Base-by-base conservation (phyloP, 169 alveolate genomes). In the Plasmodium gonderi region DNA sequence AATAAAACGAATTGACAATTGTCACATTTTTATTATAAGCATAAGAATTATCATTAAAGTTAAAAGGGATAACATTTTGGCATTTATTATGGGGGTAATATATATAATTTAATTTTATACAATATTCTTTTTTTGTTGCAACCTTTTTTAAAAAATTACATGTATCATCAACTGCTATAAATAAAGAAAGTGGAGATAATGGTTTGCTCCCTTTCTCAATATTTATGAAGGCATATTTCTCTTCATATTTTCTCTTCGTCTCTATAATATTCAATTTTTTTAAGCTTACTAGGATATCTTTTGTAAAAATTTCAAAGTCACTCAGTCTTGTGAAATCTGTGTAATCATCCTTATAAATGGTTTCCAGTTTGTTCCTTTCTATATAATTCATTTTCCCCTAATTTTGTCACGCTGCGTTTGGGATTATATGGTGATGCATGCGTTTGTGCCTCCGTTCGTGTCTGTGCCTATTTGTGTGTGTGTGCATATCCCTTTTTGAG, bases 311-410 rank as follows among this genome's bases (percentile, higher is more conserved):
- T 75, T 85, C 92, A 85, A 85, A 85, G 2, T 85, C 87, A 45
- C 92, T 85, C 0, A 85, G 92, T 75, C 92, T 74, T 5, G 92
- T 85, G 54, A 85, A 85, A 45, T 85, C 92, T 74, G 92, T 85
- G 31, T 85, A 85, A 47, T 85, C 92, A 67, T 85, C 92, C 51
- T 33, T 75, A 49, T 85, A 85, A 26, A 75, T 38, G 2, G 92
- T 54, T 26, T 85, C 92, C 5, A 75, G 38, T 75, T 85, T 76
- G 45, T 85, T 75, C 67, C 92, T 85, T 45, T 75, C 87, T 7
- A 85, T 51, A 31, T 85, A 85, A 75, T 85, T 85, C 92, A 85
- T 85, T 72, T 36, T 80, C 26, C 12, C 49, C 51, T 8, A 23
- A 31, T 69, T 3, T 69, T 20, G 44, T 51, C 9, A 14, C 54